phyloP scores from a whole-genome alignment of 2,329 filamentous ascomycete species.

The Trichoderma harzianum region DNA sequence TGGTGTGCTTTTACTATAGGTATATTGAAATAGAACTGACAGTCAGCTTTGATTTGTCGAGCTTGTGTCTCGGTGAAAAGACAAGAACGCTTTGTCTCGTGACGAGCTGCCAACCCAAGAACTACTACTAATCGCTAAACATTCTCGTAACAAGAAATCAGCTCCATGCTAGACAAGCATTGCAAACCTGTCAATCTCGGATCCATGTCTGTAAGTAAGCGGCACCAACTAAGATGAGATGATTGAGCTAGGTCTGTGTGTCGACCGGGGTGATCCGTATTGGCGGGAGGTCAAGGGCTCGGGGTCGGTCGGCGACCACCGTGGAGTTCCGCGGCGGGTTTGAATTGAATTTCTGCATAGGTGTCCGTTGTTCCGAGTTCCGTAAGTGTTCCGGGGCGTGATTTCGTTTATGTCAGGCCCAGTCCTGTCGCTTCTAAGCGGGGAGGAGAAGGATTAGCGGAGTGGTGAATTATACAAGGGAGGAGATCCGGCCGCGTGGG shows the following conservation, averaged over 20 bases:
- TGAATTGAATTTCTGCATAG: not conserved
- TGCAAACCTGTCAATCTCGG: not conserved
- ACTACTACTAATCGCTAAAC: not conserved
- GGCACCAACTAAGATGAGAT: not conserved
- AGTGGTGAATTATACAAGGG: not conserved
- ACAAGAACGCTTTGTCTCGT: not conserved
- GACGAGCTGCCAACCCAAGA: not conserved
- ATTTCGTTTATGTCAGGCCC: not conserved
- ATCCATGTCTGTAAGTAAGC: not conserved
- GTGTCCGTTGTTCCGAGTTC: not conserved
- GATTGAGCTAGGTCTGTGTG: not conserved
- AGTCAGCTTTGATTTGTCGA: not conserved
- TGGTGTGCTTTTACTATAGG: not conserved
- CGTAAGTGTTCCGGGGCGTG: not conserved
- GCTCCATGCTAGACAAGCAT: not conserved
- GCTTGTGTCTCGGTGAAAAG: not conserved
- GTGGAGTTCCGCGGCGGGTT: not conserved
- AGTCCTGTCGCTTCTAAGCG: not conserved
- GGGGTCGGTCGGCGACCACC: not conserved
- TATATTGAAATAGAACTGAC: not conserved
- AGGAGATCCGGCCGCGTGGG: not conserved
- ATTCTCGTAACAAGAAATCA: not conserved
- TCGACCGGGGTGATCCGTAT: not conserved
- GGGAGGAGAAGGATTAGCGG: not conserved
- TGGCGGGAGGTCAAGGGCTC: not conserved